Base-by-base conservation (phyloP, 257 asterid species). In the Ophiorrhiza pumila region DNA sequence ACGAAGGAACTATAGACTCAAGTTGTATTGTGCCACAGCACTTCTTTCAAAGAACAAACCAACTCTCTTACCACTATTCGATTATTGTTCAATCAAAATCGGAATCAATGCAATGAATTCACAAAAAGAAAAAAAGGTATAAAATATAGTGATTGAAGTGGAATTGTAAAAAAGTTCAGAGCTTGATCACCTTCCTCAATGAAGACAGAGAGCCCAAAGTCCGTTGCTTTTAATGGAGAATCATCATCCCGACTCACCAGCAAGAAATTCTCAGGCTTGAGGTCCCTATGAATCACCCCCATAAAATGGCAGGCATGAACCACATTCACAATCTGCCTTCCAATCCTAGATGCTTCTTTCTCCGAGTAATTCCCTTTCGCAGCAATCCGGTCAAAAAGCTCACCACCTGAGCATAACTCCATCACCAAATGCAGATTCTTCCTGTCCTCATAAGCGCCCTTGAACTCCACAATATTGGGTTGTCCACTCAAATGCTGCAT, bases 211-310 rank as follows among this genome's bases (percentile, higher is more conserved):
- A 83, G 84, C 20, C 87, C 84, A 68, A 83, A 83, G 67, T 80
- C 87, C 0, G 80, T 83, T 18, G 87, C 87, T 67, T 83, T 83
- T 49, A 83, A 58, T 1, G 79, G 80, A 71, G 84, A 65, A 42
- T 74, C 73, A 22, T 77, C 87, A 74, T 57, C 80, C 47, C 50
- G 57, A 63, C 69, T 74, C 35, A 74, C 80, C 69, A 83, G 61
- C 84, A 83, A 77, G 80, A 83, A 83, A 55, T 83, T 83, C 79
- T 83, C 87, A 34, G 87, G 87, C 71, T 83, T 83, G 7, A 83
- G 83, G 62, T 83, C 87, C 72, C 87, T 74, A 61, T 83, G 87
- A 23, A 83, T 74, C 17, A 83, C 87, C 50, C 84, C 87, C 87
- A 83, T 83, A 56, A 83, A 83, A 78, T 83, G 87, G 55, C 82